Evolutionary conservation across 768 basidiomycete genomes (phyloP), one percentile per base, ranked within the genome.

Genomic region (Chalciporus pseudorubinellus): DNA sequence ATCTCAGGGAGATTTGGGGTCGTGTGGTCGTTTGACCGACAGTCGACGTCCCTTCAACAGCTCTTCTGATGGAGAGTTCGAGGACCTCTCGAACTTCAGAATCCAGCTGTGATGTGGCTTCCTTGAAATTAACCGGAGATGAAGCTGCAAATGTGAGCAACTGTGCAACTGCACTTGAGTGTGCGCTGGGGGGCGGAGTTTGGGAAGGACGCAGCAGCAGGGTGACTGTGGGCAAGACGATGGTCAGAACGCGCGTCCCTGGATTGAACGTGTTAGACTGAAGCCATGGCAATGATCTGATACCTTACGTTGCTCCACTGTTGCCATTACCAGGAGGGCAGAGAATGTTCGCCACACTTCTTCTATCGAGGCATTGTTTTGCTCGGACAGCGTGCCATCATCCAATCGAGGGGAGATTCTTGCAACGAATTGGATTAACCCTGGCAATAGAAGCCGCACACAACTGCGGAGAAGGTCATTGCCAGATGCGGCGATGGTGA

Each of bases 291-390:
- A 19, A 10, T 40, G 24, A 34, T 18, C 11, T 43, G 36, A 49
- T 29, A 10, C 74, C 87, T 67, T 64, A 92, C 91, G 81, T 40
- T 82, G 75, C 4, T 79, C 78, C 46, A 85, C 82, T 0, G 77
- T 65, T 0, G 85, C 72, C 0, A 81, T 74, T 0, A 71, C 57
- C 48, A 87, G 80, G 43, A 93, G 79, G 0, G 80, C 73, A 2
- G 84, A 73, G 51, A 97, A 84, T 10, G 89, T 83, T 67, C 86
- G 94, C 78, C 91, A 81, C 12, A 91, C 81, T 68, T 98, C 94
- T 7, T 81, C 82, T 2, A 90, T 72, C 2, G 84, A 86, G 13
- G 80, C 76, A 12, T 76, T 67, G 21, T 85, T 80, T n/a, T 72
- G 59, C 34, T 88, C 84, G 1, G 77, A 70, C 21, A 84, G 63